These are phyloP conservation scores for Trametes polyzona DNA, from an alignment of 1,284 basidiomycete genomes.

Conservation along the genomic window DNA sequence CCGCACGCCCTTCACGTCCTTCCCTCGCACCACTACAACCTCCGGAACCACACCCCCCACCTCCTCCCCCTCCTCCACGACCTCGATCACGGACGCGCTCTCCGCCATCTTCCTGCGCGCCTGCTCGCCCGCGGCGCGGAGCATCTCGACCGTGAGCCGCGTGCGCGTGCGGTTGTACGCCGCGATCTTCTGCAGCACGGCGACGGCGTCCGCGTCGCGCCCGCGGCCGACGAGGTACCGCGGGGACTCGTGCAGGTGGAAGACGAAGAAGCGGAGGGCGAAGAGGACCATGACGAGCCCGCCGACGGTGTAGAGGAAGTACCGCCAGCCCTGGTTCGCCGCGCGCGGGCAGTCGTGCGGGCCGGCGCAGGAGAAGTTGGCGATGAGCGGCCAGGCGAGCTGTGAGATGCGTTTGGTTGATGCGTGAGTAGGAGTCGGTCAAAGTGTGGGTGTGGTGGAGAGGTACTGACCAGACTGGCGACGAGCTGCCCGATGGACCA, in stretches of 20 bases:
- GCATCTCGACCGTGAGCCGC: slow-evolving; percentile 46
- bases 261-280: slow-evolving; percentile 69
- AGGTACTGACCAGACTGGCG: slow-evolving; percentile 54
- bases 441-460: slow-evolving; percentile 62
- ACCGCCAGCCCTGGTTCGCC: slow-evolving; percentile 71
- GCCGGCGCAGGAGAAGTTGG: slow-evolving; percentile 58
- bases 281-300: slow-evolving; percentile 66
- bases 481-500: slow-evolving; percentile 68
- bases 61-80: neutral
- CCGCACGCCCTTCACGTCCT: slow-evolving; percentile 44
- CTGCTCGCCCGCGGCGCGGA: slow-evolving; percentile 7
- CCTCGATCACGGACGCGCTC: neutral
- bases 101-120: neutral
- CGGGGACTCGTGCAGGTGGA: slow-evolving; percentile 72
- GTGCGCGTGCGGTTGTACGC: slow-evolving; percentile 60
- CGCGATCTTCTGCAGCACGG: slow-evolving; percentile 70
- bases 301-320: slow-evolving; percentile 62
- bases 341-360: slow-evolving; percentile 44
- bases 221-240: slow-evolving; percentile 76
- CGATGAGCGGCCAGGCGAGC: slow-evolving; percentile 60
- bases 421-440: slow-evolving; percentile 44
- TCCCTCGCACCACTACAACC: slow-evolving; percentile 33
- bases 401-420: slow-evolving; percentile 36
- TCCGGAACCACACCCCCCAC: neutral
- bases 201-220: slow-evolving; percentile 69